Evolutionary conservation across 345 rosid genomes (phyloP).

Genomic region (Draba incana): DNA sequence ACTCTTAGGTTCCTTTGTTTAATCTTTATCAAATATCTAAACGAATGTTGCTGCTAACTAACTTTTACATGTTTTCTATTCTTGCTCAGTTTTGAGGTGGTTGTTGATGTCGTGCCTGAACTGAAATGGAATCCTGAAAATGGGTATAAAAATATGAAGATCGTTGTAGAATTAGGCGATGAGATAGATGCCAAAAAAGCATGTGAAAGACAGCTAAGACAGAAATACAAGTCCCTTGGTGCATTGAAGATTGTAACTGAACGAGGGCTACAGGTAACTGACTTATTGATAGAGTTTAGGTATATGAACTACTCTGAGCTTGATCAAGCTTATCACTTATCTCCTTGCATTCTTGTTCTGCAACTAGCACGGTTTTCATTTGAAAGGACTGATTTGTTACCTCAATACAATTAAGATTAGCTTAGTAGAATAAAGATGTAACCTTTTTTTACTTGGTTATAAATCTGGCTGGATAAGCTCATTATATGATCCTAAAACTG

Average conservation of each 20-base stretch:
- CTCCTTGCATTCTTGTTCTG: constrained; percentile 18
- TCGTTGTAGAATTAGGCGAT: constrained; percentile 84
- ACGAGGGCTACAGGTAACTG: constrained; percentile 82
- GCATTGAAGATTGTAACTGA: constrained; percentile 66
- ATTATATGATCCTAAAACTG: constrained; percentile 19
- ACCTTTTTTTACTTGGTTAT: neutral
- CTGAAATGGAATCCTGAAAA: constrained; percentile 82
- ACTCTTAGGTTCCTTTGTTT: constrained; percentile 56
- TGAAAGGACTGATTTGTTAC: neutral
- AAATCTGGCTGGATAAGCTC: neutral
- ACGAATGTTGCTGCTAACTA: neutral
- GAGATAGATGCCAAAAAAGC: constrained; percentile 76
- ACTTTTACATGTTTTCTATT: constrained; percentile 26
- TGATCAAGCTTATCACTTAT: neutral
- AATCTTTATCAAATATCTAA: constrained; percentile 4
- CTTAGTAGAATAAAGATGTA: neutral
- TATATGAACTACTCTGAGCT: too few species aligned
- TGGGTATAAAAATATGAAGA: constrained; percentile 81
- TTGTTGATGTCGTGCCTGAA: constrained; percentile 90
- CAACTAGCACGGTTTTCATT: neutral
- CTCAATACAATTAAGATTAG: neutral
- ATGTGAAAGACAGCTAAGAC: constrained; percentile 74
- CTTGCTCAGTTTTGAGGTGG: constrained; percentile 70
- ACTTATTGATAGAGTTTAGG: too few species aligned
- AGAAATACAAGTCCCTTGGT: constrained; percentile 78